These are phyloP conservation scores for Porcisia deanei DNA, from an alignment of 208 protist genomes.

Conservation along the genomic window DNA sequence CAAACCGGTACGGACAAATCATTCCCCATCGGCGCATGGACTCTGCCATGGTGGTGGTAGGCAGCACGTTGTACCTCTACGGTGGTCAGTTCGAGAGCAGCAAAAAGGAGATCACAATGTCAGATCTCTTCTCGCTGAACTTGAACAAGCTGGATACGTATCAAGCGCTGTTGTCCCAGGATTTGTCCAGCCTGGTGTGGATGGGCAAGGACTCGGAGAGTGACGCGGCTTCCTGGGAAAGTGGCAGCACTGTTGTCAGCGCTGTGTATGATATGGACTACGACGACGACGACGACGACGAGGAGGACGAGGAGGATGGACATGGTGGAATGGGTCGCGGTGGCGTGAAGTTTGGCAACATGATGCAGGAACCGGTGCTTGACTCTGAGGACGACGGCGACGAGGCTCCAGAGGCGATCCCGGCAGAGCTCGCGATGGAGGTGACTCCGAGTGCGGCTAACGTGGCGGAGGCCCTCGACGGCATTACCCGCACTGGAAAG, in stretches of 20 bases:
- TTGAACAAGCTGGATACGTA: constrained; percentile 84
- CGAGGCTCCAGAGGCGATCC: constrained; percentile 72
- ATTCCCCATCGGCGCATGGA: constrained; percentile 88
- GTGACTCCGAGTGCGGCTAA: constrained; percentile 50
- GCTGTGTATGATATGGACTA: constrained; percentile 78
- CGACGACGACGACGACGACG: constrained; percentile 71
- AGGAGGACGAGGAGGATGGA: constrained; percentile 64
- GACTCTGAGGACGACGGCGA: constrained; percentile 60
- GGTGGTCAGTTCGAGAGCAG: constrained; percentile 91
- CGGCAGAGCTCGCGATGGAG: constrained; percentile 63
- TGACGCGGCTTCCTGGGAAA: constrained; percentile 83
- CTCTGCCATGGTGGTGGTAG: constrained; percentile 53
- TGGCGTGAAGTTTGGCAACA: constrained; percentile 25
- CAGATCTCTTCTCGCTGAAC: constrained; percentile 88
- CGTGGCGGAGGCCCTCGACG: constrained; percentile 37
- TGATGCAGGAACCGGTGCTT: constrained; percentile 24
- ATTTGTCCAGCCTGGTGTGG: constrained; percentile 81
- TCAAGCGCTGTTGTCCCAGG: constrained; percentile 75
- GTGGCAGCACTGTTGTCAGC: constrained; percentile 84
- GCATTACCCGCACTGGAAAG: constrained; percentile 66
- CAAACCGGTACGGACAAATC: constrained; percentile 58
- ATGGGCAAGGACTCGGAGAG: constrained; percentile 83
- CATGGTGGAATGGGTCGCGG: not conserved
- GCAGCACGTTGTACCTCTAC: constrained; percentile 86
- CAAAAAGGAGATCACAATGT: constrained; percentile 88